A percentile compares a stretch with the other conserved stretches of the same genome.
Conservation (phyloP, 139 green algal genomes). For the Penium margaritaceum region DNA sequence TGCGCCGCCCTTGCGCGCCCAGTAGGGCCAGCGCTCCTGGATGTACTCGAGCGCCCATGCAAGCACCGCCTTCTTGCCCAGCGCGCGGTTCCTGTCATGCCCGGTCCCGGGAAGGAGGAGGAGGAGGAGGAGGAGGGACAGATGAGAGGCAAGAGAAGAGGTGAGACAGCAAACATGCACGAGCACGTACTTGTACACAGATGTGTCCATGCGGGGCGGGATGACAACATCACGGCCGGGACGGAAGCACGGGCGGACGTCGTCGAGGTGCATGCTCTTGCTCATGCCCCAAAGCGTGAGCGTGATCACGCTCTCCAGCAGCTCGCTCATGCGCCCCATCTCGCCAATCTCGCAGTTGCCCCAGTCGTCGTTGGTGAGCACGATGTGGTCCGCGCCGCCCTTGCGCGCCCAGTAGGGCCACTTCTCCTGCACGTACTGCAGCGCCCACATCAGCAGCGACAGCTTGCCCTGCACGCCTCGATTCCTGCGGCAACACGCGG, state of each 20-base stretch:
- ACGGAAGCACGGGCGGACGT: conserved; percentile 43
- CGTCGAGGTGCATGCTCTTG: conserved; percentile 1
- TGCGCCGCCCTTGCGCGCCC: conserved; percentile 51
- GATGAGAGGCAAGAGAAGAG: too few relatives aligned
- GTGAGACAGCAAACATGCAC: too few relatives aligned
- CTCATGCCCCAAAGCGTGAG: conserved; percentile 28
- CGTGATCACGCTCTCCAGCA: not conserved
- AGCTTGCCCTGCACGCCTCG: too few relatives aligned
- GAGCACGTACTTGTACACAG: not conserved
- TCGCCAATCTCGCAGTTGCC: conserved; percentile 50
- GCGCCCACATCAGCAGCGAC: not conserved
- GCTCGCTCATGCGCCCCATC: not conserved
- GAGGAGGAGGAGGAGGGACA: too few relatives aligned
- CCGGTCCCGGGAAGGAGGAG: too few relatives aligned
- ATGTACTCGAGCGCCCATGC: conserved; percentile 49
- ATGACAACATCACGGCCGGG: conserved; percentile 27
- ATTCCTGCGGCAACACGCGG: too few relatives aligned
- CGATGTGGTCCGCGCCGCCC: conserved; percentile 60
- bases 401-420: conserved; percentile 60
- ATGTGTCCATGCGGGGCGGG: conserved; percentile 1
- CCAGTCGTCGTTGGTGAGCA: conserved; percentile 59
- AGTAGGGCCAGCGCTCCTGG: conserved; percentile 53
- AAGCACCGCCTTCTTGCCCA: too few relatives aligned
- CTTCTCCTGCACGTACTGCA: conserved; percentile 50
- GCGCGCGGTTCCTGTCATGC: too few relatives aligned